Base-by-base conservation (phyloP, 2,329 filamentous ascomycete genomes). In the Paracamarosporium sp. region DNA sequence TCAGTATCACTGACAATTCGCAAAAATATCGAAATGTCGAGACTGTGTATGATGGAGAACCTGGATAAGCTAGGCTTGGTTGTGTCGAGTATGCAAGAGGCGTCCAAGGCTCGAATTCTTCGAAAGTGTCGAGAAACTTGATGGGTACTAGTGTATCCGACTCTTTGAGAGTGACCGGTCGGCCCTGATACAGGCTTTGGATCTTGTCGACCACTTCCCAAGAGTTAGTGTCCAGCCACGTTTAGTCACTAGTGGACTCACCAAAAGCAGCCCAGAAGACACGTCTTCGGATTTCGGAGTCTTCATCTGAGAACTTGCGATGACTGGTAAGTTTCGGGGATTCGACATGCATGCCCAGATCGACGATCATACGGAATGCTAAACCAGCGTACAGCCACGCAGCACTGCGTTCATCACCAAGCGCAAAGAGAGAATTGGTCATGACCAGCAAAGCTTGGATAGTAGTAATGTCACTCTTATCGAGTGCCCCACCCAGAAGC, bases 361-460 rank as follows among this genome's bases (percentile, higher is more conserved):
- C 85, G 50, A 82, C 79, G 25, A 86, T 73, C 72, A 87, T 82
- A 9, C 83, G 78, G 56, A 86, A 84, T 0, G 85, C 84, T 60
- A 84, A 79, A 1, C 85, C 85, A 50, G 82, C 80, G 57, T 87
- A 87, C 4, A 86, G 63, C 85, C 85, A 88, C 1, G 84, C 81
- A 5, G 79, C 78, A 56, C 82, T 84, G 28, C 79, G 73, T 61
- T 85, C 80, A 48, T 82, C 80, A n/a, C 80, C 77, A 2, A 81
- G 69, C 0, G 83, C 78, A 59, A 85, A 85, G 0, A 85, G 66
- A 0, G 82, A 81, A 43, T 80, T 81, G 0, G 80, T 79, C 78
- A 86, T 82, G 0, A 84, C 73, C 0, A 86, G 70, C 27, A 86
- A 63, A 0, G 82, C 84, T 60, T 85, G 82, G 1, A 85, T 83